Conservation (phyloP, 441 rosid species). For the Brassica hybrid region DNA sequence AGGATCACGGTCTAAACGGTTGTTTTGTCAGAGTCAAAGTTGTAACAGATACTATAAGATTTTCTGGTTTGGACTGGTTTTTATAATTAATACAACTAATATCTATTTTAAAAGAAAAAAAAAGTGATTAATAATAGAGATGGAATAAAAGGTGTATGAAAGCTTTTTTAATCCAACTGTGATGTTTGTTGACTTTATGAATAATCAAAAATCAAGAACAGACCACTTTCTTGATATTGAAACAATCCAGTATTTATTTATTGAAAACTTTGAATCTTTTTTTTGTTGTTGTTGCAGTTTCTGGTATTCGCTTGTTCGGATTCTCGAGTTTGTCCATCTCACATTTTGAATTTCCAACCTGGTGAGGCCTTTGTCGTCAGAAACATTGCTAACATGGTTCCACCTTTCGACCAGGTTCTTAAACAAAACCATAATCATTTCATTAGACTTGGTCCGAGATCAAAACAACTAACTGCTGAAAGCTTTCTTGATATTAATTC, state of each 20-base stretch:
- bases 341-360: constrained; percentile 57
- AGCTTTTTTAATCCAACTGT: neutral
- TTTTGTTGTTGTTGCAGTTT: constrained; percentile 44
- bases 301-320: constrained; percentile 70
- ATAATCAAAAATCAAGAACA: neutral
- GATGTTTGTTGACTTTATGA: constrained; percentile 31
- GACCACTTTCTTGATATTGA: constrained; percentile 17
- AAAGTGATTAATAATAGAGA: constrained; percentile 1
- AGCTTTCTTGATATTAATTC: neutral
- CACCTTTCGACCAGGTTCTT: constrained; percentile 55
- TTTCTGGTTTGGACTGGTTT: too few relatives aligned
- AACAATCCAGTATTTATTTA: neutral
- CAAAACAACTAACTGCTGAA: neutral
- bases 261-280: neutral
- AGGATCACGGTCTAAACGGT: too few relatives aligned
- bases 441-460: neutral
- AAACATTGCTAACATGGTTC: constrained; percentile 67
- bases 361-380: constrained; percentile 64
- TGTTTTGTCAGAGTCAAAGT: too few relatives aligned
- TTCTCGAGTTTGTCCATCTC: constrained; percentile 72
- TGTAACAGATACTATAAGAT: too few relatives aligned
- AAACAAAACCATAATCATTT: neutral
- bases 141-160: constrained; percentile 15
- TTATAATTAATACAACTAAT: too few relatives aligned
- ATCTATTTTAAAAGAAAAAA: too few relatives aligned